These are phyloP conservation scores for Neopestalotiopsis clavispora DNA, from an alignment of 2,329 filamentous ascomycete species.

Conservation along the genomic window DNA sequence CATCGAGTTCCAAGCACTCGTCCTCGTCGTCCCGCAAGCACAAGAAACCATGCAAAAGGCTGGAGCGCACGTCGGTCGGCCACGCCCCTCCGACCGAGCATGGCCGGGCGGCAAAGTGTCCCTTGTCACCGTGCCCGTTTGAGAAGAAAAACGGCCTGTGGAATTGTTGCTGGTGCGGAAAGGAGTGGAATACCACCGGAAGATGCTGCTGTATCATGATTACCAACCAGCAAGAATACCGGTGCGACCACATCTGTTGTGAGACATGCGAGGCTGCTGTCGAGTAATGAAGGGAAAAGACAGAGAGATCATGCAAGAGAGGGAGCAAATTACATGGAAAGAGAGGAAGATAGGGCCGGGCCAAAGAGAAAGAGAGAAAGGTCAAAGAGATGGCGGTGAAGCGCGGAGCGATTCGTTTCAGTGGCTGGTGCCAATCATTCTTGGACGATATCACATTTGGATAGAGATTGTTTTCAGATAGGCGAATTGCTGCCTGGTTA, in stretches of 20 bases:
- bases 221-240: constrained; percentile 51
- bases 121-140: constrained; percentile 53
- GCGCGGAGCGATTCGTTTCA: not conserved
- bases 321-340: not conserved
- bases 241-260: constrained; percentile 61
- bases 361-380: not conserved
- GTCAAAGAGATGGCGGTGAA: not conserved
- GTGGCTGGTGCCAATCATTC: not conserved
- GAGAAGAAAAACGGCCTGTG: constrained; percentile 53
- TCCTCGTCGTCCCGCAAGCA: constrained; percentile 26
- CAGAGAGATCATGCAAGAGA: not conserved
- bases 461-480: not conserved
- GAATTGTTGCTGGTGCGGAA: constrained; percentile 63
- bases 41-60: constrained; percentile 47
- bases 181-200: constrained; percentile 54
- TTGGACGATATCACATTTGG: not conserved
- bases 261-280: constrained; percentile 50
- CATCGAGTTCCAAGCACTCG: constrained; percentile 27
- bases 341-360: not conserved
- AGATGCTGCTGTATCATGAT: constrained; percentile 59
- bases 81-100: constrained; percentile 54
- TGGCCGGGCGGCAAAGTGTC: constrained; percentile 47
- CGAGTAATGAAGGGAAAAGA: constrained; percentile 27
- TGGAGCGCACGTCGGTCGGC: constrained; percentile 47
- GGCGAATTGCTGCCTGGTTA: not conserved